Base-by-base conservation (phyloP, 176 grass and related monocot species). In the Phoenix roebelenii region DNA sequence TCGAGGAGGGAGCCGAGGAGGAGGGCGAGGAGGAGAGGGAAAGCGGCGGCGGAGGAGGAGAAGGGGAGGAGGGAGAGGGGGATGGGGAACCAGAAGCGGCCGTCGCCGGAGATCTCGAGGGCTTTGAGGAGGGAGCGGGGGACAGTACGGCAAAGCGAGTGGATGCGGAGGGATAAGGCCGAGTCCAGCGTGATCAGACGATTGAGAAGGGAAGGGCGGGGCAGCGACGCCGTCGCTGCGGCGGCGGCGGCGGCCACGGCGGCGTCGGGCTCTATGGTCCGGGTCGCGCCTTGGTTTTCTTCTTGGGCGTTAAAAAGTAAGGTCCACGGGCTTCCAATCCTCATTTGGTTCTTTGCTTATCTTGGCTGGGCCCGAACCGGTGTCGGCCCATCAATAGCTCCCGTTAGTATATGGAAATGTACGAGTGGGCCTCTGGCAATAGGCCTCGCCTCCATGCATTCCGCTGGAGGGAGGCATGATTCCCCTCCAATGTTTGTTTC, bases 31-130 rank as follows among this genome's bases (percentile, higher is more conserved):
- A 85, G 57, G 48, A 91, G 73, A 26, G 72, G 66, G 58, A 77
- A 79, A 23, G 79, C 29, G 10, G 65, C 54, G 49, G 3, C 23
- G 49, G 79, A 83, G 14, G 83, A 71, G 51, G 82, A 81, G 57
- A 85, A 65, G 52, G 80, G 71, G 25, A 85, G 78, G 23, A 91
- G 66, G 22, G 92, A 79, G 18, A 97, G 69, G 19, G 75, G 72
- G 54, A 97, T 44, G 61, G 92, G 92, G 25, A 97, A 80, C 86
- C 80, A 97, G 75, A 97, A 79, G 60, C 87, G 87, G 17, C 92
- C 87, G 63, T 97, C 86, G 25, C 92, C 87, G 19, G 71, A 82
- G 50, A 97, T 68, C 68, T 97, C 87, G 60, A 97, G 78, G 25
- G 80, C 66, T 83, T 91, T 97, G 77, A 97, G 92, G 52, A 97